Conservation (phyloP, 768 basidiomycete genomes). For the Boletus speciosus region DNA sequence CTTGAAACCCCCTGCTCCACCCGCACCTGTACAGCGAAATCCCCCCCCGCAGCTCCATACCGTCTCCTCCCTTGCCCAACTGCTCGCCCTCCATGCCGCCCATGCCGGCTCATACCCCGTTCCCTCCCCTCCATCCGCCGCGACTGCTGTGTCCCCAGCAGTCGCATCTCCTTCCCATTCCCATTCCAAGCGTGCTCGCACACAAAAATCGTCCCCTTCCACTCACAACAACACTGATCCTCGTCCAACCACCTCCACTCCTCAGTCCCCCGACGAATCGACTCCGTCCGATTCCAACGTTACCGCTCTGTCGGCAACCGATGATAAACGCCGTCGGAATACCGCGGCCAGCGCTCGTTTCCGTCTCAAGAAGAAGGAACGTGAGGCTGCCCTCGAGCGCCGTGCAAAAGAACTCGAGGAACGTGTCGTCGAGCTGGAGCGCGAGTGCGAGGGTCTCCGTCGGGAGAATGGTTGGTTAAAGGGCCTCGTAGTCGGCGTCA, state of each 20-base stretch:
- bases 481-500: slow-evolving; percentile 84
- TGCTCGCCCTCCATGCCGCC: slow-evolving; percentile 58
- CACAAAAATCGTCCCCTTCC: slow-evolving; percentile 47
- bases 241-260: slow-evolving; percentile 27
- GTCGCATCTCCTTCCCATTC: slow-evolving; percentile 13
- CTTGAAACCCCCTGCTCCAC: slow-evolving; percentile 28
- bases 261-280: slow-evolving; percentile 30
- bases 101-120: slow-evolving; percentile 25
- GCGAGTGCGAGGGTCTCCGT: slow-evolving; percentile 84
- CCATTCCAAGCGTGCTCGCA: slow-evolving; percentile 51
- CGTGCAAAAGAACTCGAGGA: slow-evolving; percentile 82
- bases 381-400: slow-evolving; percentile 84
- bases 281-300: slow-evolving; percentile 9
- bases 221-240: slow-evolving; percentile 8
- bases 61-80: slow-evolving; percentile 64
- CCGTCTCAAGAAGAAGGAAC: slow-evolving; percentile 93
- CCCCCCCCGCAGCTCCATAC: slow-evolving; percentile 15
- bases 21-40: slow-evolving; percentile 28
- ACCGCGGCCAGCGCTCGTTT: slow-evolving; percentile 93
- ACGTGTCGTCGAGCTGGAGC: slow-evolving; percentile 77
- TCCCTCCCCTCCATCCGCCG: slow-evolving; percentile 15
- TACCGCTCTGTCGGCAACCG: slow-evolving; percentile 49
- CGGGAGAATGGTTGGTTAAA: slow-evolving; percentile 93
- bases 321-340: slow-evolving; percentile 92
- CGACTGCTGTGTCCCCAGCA: slow-evolving; percentile 14